Conservation (phyloP, 805 yeast genomes). For the Jamesozyma gamospora region DNA sequence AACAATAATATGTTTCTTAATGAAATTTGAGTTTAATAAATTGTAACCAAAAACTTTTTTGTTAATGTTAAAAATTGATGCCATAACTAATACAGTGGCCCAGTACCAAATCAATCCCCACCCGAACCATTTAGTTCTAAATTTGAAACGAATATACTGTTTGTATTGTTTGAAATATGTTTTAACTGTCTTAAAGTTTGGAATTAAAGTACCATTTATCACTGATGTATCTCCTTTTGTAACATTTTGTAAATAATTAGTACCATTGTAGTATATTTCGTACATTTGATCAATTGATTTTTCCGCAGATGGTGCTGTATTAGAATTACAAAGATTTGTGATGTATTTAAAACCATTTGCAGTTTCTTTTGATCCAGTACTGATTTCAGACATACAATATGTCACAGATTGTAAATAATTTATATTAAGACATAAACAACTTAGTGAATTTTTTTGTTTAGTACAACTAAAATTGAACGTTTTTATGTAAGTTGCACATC, state of each 20-base stretch:
- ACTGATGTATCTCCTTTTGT: neutral
- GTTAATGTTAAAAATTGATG: constrained; percentile 25
- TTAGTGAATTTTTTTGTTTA: too few species aligned
- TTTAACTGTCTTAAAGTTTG: neutral
- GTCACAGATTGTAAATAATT: constrained; percentile 39
- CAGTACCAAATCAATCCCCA: constrained; percentile 40
- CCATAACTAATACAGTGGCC: constrained; percentile 28
- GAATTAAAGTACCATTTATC: neutral
- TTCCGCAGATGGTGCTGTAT: too few species aligned
- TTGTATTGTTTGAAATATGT: constrained; percentile 17
- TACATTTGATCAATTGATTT: too few species aligned
- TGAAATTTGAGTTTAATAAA: constrained; percentile 6
- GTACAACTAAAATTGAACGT: too few species aligned
- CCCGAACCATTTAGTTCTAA: constrained; percentile 33
- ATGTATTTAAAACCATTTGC: too few species aligned
- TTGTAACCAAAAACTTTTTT: constrained; percentile 20
- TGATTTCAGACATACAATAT: constrained; percentile 34
- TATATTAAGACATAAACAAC: constrained; percentile 33
- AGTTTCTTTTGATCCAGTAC: too few species aligned
- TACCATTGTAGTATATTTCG: neutral
- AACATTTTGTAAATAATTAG: neutral
- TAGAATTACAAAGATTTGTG: too few species aligned
- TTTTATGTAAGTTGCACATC: too few species aligned
- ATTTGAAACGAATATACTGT: constrained; percentile 30
- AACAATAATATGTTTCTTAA: constrained; percentile 20